Base-by-base conservation (phyloP, 2,329 filamentous ascomycete genomes). In the Juglanconis oblonga region DNA sequence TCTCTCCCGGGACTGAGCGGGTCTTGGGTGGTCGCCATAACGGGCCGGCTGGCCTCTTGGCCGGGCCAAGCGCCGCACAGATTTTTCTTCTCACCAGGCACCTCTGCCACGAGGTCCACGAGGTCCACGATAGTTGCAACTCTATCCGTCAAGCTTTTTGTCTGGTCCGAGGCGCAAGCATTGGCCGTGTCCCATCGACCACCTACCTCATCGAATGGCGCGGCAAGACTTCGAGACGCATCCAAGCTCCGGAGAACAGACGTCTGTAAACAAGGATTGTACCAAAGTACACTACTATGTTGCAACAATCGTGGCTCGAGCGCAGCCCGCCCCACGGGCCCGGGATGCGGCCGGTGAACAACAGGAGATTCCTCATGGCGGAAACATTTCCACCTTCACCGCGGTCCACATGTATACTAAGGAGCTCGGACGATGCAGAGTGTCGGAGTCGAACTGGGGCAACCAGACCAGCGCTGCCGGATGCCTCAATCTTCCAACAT, bases 141-240 rank as follows among this genome's bases (percentile, higher is more conserved):
- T 57, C 36, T 24, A 31, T 33, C 38, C 29, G 5, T 31, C 29
- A 29, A 48, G 24, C n/a, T 33, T 49, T 33, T n/a, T 13, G 6
- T n/a, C n/a, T 14, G 47, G 9, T 47, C 47, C 32, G 52, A 54
- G 52, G 52, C 52, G 52, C 52, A 54, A 47, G 38, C 42, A 35
- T 44, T 55, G 32, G 52, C 31, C 42, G 14, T 5, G n/a, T 36
- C 13, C n/a, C 24, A 49, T 14, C 7, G 24, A 11, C 40, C 10
- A 36, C 6, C 4, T 11, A 4, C 33, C 31, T n/a, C n/a, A 9
- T 24, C n/a, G 5, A 9, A 10, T 9, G 9, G 9, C 51, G 11
- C 17, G n/a, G 6, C 4, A 52, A 36, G 7, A 32, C 17, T 29
- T 36, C 32, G 42, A 47, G 42, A 45, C 47, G 32, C 42, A 9